Percentiles rank a stretch among this genome's conserved stretches.
phyloP scores from a whole-genome alignment of 805 yeast genomes.

The Teunomyces kruisii region DNA sequence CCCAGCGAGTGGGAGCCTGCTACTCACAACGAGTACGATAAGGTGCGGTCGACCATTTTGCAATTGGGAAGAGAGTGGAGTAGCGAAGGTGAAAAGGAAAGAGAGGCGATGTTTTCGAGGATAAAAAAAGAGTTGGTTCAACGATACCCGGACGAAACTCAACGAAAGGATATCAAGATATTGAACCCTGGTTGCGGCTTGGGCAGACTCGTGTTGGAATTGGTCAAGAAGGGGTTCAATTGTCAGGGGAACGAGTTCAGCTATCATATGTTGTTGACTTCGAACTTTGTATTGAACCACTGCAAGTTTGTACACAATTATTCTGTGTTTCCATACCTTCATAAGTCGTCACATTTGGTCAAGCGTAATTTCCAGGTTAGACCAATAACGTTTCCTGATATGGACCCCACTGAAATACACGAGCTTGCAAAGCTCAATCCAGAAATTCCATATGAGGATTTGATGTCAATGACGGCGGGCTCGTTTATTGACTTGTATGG shows the following conservation, averaged over 20 bases:
- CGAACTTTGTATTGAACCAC: constrained; percentile 53
- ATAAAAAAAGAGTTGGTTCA: constrained; percentile 35
- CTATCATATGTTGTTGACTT: constrained; percentile 60
- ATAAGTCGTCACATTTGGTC: constrained; percentile 46
- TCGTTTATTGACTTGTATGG: constrained; percentile 70
- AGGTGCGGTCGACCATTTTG: constrained; percentile 54
- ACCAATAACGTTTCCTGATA: constrained; percentile 55
- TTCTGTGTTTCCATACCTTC: constrained; percentile 55
- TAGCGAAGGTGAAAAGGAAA: constrained; percentile 47
- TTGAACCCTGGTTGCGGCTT: constrained; percentile 67
- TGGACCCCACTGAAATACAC: constrained; percentile 39
- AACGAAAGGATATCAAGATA: constrained; percentile 41
- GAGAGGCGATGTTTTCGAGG: constrained; percentile 38
- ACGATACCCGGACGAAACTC: constrained; percentile 35
- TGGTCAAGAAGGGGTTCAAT: constrained; percentile 54
- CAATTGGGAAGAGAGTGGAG: constrained; percentile 68
- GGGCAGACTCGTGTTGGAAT: constrained; percentile 57
- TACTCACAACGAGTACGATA: constrained; percentile 47
- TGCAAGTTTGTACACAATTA: constrained; percentile 39
- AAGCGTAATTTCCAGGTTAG: constrained; percentile 49
- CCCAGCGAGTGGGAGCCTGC: constrained; percentile 45
- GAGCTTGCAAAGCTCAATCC: constrained; percentile 34
- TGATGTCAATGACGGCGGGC: constrained; percentile 74
- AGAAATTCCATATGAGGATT: constrained; percentile 42
- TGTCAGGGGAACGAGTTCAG: constrained; percentile 70